Conservation (phyloP, 2,329 filamentous ascomycete species). For the Pseudofabraea citricarpa region DNA sequence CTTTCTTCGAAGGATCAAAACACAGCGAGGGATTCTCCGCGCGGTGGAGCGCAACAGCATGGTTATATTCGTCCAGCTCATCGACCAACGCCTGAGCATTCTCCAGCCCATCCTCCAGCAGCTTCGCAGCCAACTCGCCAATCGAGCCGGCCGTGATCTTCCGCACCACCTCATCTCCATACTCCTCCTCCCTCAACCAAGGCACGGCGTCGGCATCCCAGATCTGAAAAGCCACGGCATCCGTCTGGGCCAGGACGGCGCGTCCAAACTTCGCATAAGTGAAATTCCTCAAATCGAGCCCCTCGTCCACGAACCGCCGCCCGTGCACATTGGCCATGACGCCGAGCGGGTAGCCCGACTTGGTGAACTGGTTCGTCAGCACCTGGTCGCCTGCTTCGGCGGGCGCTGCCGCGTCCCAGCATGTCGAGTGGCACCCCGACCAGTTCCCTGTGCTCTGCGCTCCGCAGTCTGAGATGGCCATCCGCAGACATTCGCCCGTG, state of each 20-base stretch:
- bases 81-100: constrained; percentile 41
- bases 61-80: constrained; percentile 52
- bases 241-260: constrained; percentile 55
- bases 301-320: constrained; percentile 61
- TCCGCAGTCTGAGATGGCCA: constrained; percentile 44
- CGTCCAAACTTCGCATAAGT: constrained; percentile 63
- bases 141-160: constrained; percentile 46
- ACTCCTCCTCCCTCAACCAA: constrained; percentile 58
- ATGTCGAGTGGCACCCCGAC: constrained; percentile 59
- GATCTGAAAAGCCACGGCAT: constrained; percentile 56
- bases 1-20: constrained; percentile 57
- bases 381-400: constrained; percentile 48
- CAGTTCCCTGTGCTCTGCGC: constrained; percentile 54
- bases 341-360: constrained; percentile 63
- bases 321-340: constrained; percentile 58
- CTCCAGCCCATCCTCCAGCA: constrained; percentile 40
- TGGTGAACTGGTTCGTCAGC: constrained; percentile 64
- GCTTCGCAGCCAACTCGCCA: constrained; percentile 50
- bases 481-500: constrained; percentile 51
- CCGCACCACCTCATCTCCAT: constrained; percentile 50
- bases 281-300: constrained; percentile 59
- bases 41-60: constrained; percentile 44
- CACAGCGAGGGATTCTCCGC: constrained; percentile 37
- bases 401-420: constrained; percentile 60
- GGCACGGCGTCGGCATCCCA: constrained; percentile 50